Evolutionary conservation across 2,329 filamentous ascomycete genomes (phyloP).

Genomic region (Macrophomina phaseolina): DNA sequence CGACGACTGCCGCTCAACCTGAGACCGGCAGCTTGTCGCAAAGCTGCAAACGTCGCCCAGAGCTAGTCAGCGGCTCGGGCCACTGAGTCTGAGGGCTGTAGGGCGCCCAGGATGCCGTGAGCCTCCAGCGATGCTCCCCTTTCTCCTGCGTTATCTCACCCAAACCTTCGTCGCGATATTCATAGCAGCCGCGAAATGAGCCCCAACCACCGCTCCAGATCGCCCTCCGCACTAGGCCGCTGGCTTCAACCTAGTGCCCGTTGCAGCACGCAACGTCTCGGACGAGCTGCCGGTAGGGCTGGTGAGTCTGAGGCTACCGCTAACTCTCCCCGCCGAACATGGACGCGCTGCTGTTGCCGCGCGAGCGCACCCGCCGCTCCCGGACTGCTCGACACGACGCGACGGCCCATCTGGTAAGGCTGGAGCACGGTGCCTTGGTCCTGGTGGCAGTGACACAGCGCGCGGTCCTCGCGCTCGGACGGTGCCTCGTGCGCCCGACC

Average conservation of each 20-base stretch:
- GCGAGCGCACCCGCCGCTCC: too few relatives aligned
- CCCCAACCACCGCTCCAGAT: neutral
- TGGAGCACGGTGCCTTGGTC: neutral
- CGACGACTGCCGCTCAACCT: neutral
- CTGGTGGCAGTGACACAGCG: conserved; percentile 7
- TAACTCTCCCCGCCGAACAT: neutral
- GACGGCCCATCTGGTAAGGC: conserved; percentile 7
- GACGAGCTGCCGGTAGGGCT: neutral
- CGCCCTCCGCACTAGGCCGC: neutral
- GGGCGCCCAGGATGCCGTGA: neutral
- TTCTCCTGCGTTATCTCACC: conserved; percentile 20
- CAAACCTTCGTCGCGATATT: conserved; percentile 6
- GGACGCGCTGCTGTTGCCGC: neutral
- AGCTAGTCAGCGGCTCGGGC: conserved; percentile 15
- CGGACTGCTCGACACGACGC: too few relatives aligned
- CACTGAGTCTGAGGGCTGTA: conserved; percentile 3
- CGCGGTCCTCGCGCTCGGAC: conserved; percentile 9
- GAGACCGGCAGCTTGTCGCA: conserved; percentile 4
- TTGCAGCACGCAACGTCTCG: conserved; percentile 20
- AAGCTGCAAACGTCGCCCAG: conserved; percentile 1
- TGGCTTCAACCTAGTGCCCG: conserved; percentile 9
- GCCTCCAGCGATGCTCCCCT: neutral
- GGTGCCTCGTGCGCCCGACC: conserved; percentile 20
- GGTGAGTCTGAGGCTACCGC: neutral
- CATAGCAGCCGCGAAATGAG: conserved; percentile 12